These are phyloP conservation scores for Thelephora ganbajun DNA, from an alignment of 768 basidiomycete species.

Conservation along the genomic window DNA sequence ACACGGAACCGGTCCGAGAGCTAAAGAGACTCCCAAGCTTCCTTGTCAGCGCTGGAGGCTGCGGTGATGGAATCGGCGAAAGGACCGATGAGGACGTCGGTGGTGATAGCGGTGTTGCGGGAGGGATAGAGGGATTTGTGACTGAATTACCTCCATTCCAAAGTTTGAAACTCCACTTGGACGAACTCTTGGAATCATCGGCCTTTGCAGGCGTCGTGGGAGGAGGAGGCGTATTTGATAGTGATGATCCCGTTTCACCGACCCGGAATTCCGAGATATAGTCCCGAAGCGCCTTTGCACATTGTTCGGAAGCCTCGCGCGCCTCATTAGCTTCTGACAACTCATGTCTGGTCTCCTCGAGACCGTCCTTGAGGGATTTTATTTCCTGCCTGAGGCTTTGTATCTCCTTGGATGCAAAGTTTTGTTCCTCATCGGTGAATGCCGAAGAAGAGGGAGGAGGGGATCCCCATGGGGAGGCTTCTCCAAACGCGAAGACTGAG, in stretches of 20 bases:
- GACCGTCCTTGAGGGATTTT: constrained; percentile 34
- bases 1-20: constrained; percentile 39
- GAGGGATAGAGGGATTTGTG: constrained; percentile 3
- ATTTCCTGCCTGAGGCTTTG: constrained; percentile 52
- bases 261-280: constrained; percentile 70
- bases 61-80: constrained; percentile 20
- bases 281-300: constrained; percentile 67
- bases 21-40: constrained; percentile 65
- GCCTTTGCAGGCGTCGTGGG: constrained; percentile 4
- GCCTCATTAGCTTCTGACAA: constrained; percentile 72
- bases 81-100: constrained; percentile 14
- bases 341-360: constrained; percentile 53
- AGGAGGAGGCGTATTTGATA: constrained; percentile 1
- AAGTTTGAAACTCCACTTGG: constrained; percentile 59
- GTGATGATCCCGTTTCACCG: constrained; percentile 22
- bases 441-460: neutral
- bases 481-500: constrained; percentile 23
- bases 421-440: neutral
- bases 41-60: constrained; percentile 26
- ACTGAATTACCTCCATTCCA: constrained; percentile 33
- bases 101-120: constrained; percentile 11
- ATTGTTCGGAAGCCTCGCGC: constrained; percentile 74
- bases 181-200: constrained; percentile 12
- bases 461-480: neutral
- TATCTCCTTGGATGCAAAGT: constrained; percentile 21